Percentiles rank a stretch among this genome's conserved stretches.
Evolutionary conservation across 371 early-diverging fungal genomes (phyloP).

Genomic region (Dichotomocladium elegans): DNA sequence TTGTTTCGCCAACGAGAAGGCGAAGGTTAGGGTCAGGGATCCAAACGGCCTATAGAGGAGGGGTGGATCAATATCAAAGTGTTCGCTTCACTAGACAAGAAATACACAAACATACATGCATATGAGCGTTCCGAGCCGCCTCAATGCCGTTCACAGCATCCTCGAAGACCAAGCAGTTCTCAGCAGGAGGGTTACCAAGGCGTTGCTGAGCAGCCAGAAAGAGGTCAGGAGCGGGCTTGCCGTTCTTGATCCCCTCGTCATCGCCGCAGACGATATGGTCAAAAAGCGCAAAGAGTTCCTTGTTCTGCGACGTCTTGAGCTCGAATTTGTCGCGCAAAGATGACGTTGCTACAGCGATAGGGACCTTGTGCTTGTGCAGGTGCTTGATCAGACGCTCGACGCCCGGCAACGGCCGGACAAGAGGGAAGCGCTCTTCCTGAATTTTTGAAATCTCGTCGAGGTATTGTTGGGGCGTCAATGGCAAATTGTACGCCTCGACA

Average conservation of each 20-base stretch:
- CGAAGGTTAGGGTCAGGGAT: slow-evolving; percentile 70
- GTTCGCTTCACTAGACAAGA: not conserved
- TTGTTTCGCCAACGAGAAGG: slow-evolving; percentile 19
- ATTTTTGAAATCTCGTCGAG: slow-evolving; percentile 32
- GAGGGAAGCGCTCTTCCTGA: slow-evolving; percentile 58
- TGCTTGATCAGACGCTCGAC: slow-evolving; percentile 75
- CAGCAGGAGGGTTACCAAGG: slow-evolving; percentile 46
- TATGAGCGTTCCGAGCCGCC: slow-evolving; percentile 80
- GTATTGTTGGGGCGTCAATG: slow-evolving; percentile 83
- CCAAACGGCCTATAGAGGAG: slow-evolving; percentile 61
- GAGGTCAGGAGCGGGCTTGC: slow-evolving; percentile 91
- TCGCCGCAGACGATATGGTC: slow-evolving; percentile 83
- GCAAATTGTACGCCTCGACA: slow-evolving; percentile 56
- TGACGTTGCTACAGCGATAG: slow-evolving; percentile 90
- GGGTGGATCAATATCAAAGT: not conserved
- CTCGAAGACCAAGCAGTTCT: slow-evolving; percentile 88
- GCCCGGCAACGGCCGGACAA: slow-evolving; percentile 65
- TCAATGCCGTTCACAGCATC: slow-evolving; percentile 83
- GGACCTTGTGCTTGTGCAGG: slow-evolving; percentile 69
- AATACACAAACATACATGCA: slow-evolving; percentile 58
- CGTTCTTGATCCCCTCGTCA: slow-evolving; percentile 69
- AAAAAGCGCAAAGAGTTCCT: slow-evolving; percentile 74
- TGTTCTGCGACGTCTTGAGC: slow-evolving; percentile 70
- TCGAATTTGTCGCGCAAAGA: slow-evolving; percentile 69
- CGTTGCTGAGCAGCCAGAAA: slow-evolving; percentile 70